Evolutionary conservation across 495 filamentous ascomycete species (phyloP).

Genomic region (Pyrenula aspistea): DNA sequence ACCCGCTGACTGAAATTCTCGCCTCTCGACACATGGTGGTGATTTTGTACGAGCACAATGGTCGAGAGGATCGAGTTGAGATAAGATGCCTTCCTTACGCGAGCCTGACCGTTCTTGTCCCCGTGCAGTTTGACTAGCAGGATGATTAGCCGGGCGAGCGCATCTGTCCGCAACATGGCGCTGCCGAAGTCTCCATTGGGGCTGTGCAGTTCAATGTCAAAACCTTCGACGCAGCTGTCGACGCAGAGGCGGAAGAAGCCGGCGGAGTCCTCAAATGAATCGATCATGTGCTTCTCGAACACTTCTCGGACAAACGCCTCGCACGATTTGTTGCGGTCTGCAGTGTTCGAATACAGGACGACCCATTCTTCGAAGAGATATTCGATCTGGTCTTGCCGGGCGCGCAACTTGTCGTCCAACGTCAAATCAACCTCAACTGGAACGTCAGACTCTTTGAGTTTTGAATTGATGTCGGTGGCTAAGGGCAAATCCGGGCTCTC

Average conservation of each 20-base stretch:
- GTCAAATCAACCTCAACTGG: slow-evolving; percentile 35
- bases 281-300: slow-evolving; percentile 57
- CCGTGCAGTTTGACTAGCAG: slow-evolving; percentile 60
- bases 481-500: slow-evolving; percentile 55
- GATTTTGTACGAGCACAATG: slow-evolving; percentile 67
- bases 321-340: slow-evolving; percentile 56
- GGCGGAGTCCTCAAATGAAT: slow-evolving; percentile 57
- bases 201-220: slow-evolving; percentile 52
- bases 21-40: slow-evolving; percentile 70
- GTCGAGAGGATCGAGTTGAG: slow-evolving; percentile 66
- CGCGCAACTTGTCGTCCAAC: slow-evolving; percentile 34
- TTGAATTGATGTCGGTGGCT: slow-evolving; percentile 58
- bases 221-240: slow-evolving; percentile 63
- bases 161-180: slow-evolving; percentile 66
- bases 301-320: slow-evolving; percentile 77
- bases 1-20: slow-evolving; percentile 78
- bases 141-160: slow-evolving; percentile 73
- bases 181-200: slow-evolving; percentile 51
- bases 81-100: slow-evolving; percentile 47
- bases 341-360: slow-evolving; percentile 61
- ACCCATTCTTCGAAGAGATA: slow-evolving; percentile 95
- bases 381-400: slow-evolving; percentile 70
- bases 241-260: slow-evolving; percentile 73
- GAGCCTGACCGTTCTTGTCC: slow-evolving; percentile 44
- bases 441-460: slow-evolving; percentile 52